phyloP scores from a whole-genome alignment of 495 filamentous ascomycete species.

The Trichocladium antarcticum region DNA sequence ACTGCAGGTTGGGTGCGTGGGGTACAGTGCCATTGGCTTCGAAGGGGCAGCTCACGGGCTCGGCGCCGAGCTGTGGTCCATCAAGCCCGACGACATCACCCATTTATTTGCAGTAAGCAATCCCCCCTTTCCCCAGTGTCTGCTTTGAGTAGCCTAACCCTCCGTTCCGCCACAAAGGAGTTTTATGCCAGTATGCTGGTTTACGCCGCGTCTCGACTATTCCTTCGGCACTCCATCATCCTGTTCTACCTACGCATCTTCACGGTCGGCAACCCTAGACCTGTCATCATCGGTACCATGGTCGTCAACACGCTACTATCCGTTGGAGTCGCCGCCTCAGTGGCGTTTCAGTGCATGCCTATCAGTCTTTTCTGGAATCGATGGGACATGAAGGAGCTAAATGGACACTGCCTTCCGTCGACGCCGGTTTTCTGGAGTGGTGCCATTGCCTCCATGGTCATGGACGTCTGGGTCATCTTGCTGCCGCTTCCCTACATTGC shows the following conservation, averaged over 20 bases:
- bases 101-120: constrained; percentile 2
- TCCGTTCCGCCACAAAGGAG: background rate
- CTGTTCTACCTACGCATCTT: constrained; percentile 35
- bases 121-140: background rate
- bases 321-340: constrained; percentile 8
- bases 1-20: background rate
- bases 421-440: constrained; percentile 30
- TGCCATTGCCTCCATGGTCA: constrained; percentile 41
- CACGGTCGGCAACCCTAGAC: constrained; percentile 3
- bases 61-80: constrained; percentile 28
- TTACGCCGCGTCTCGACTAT: constrained; percentile 22
- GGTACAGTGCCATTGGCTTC: constrained; percentile 1
- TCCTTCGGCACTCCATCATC: constrained; percentile 34
- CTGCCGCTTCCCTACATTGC: constrained; percentile 40
- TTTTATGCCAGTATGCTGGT: constrained; percentile 15
- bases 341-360: constrained; percentile 24
- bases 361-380: constrained; percentile 23
- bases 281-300: constrained; percentile 20
- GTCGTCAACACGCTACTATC: constrained; percentile 10
- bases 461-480: constrained; percentile 43
- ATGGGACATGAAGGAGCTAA: constrained; percentile 16
- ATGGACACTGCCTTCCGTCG: constrained; percentile 19
- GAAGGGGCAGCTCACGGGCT: constrained; percentile 20
- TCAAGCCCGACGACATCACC: constrained; percentile 18
- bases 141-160: background rate